Evolutionary conservation across 306 rosid species (phyloP), one percentile per base, ranked within the genome.

Genomic region (Fragaria ananassa): DNA sequence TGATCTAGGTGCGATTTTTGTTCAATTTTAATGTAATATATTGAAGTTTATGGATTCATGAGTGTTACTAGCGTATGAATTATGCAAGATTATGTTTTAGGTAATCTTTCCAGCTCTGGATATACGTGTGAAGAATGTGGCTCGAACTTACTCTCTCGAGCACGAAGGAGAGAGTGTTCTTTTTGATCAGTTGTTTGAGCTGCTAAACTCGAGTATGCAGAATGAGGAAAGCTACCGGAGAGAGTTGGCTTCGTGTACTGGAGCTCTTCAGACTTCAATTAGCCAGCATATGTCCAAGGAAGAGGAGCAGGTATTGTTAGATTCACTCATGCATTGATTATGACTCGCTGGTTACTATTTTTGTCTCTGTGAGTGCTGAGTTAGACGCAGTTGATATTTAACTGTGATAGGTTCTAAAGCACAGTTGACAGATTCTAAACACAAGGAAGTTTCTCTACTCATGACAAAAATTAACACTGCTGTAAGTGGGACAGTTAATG

Each of bases 241-340:
- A 83, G 98, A 89, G 87, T 83, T 93, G 79, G 96, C 98, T 25
- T 93, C 98, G 50, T 89, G 96, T 79, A 88, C 96, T 0, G 96
- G 93, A 75, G 98, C 95, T 56, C 83, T 93, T 71, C 87, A 83
- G 68, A 93, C 97, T 12, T 88, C 98, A 53, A 83, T 93, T 77
- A 88, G 89, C 89, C 97, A 93, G 81, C 98, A 93, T 86, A 87
- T 93, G 98, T 96, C 91, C 6, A 93, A 93, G 89, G 97, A 93
- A 87, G 98, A 93, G 88, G 93, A 91, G 80, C 98, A 93, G 96
- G 98, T 93, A 88, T 74, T 50, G 8, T 70, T 73, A 75, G 66
- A 14, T 8, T 31, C 80, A 58, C 56, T n/a, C 50, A 65, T 78
- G 61, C 46, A 57, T 70, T 42, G 17, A n/a, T 78, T 12, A 60